Evolutionary conservation across 2,329 filamentous ascomycete species (phyloP).

Genomic region (Leptosphaerulina australis): DNA sequence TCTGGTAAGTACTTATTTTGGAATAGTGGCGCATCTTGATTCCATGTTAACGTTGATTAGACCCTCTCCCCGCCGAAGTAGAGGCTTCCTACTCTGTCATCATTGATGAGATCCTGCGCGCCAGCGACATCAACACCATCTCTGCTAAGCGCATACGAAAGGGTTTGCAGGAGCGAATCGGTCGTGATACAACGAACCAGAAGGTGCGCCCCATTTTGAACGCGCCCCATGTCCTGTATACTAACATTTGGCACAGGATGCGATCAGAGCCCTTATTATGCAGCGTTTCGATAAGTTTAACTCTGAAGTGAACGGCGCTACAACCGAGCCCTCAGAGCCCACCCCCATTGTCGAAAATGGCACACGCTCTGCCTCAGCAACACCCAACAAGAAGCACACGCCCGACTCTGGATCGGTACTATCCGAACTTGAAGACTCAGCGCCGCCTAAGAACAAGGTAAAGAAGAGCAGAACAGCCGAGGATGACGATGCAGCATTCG

Average conservation of each 20-base stretch:
- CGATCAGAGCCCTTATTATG: slow-evolving; percentile 56
- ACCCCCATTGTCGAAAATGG: slow-evolving; percentile 49
- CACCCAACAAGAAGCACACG: slow-evolving; percentile 51
- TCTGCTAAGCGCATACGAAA: slow-evolving; percentile 70
- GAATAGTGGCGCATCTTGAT: slow-evolving; percentile 4
- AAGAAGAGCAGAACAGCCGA: slow-evolving; percentile 74
- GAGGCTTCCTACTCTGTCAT: slow-evolving; percentile 61
- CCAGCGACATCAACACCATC: slow-evolving; percentile 67
- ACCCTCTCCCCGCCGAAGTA: slow-evolving; percentile 53
- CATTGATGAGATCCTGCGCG: slow-evolving; percentile 67
- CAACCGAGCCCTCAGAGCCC: slow-evolving; percentile 41
- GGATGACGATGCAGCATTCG: slow-evolving; percentile 83
- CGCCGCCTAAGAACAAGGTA: slow-evolving; percentile 57
- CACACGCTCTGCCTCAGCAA: slow-evolving; percentile 35
- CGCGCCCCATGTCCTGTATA: slow-evolving; percentile 7
- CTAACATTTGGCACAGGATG: slow-evolving; percentile 45
- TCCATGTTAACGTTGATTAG: slow-evolving; percentile 28
- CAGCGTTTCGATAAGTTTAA: slow-evolving; percentile 58
- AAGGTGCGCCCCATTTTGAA: slow-evolving; percentile 57
- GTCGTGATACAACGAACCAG: slow-evolving; percentile 65
- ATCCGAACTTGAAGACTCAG: slow-evolving; percentile 50
- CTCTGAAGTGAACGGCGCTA: slow-evolving; percentile 37
- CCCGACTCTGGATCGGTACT: slow-evolving; percentile 49
- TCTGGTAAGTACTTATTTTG: slow-evolving; percentile 30
- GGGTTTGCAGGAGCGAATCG: slow-evolving; percentile 64